Evolutionary conservation across 495 filamentous ascomycete genomes (phyloP).

Genomic region (Chlorociboria aeruginascens): DNA sequence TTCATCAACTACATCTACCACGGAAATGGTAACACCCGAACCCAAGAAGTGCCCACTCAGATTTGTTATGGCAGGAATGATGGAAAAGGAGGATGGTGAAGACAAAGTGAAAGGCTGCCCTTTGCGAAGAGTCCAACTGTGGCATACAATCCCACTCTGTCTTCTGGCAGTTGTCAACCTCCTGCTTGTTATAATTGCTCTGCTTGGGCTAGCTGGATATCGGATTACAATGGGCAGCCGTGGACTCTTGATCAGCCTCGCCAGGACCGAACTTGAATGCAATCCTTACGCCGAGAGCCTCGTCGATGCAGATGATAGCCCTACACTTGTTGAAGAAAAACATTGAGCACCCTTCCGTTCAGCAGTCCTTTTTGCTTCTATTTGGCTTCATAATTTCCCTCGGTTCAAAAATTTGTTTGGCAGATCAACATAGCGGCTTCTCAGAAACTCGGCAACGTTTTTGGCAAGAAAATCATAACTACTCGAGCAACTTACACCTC

Average conservation of each 20-base stretch:
- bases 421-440: slow-evolving; percentile 35
- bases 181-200: slow-evolving; percentile 14
- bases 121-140: slow-evolving; percentile 16
- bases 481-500: slow-evolving; percentile 38
- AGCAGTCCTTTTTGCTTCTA: background rate
- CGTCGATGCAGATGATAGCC: slow-evolving; percentile 1
- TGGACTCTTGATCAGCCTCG: slow-evolving; percentile 2
- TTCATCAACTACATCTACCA: slow-evolving; percentile 4
- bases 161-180: slow-evolving; percentile 17
- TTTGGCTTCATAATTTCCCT: slow-evolving; percentile 16
- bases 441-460: slow-evolving; percentile 42
- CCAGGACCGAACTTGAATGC: slow-evolving; percentile 4
- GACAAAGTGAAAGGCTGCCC: slow-evolving; percentile 15
- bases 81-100: slow-evolving; percentile 8
- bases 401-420: slow-evolving; percentile 26
- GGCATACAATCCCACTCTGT: slow-evolving; percentile 18
- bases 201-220: slow-evolving; percentile 16
- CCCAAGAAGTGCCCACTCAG: slow-evolving; percentile 18
- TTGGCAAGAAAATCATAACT: slow-evolving; percentile 43
- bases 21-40: slow-evolving; percentile 1
- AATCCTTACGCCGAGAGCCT: slow-evolving; percentile 7
- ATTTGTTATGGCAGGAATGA: slow-evolving; percentile 13
- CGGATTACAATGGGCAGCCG: slow-evolving; percentile 11
- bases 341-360: background rate
- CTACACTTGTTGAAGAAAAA: background rate